A percentile compares a stretch with the other conserved stretches of the same genome.
Conservation (phyloP, 352 stramenopile genomes). For the Pythium utonaiense region DNA sequence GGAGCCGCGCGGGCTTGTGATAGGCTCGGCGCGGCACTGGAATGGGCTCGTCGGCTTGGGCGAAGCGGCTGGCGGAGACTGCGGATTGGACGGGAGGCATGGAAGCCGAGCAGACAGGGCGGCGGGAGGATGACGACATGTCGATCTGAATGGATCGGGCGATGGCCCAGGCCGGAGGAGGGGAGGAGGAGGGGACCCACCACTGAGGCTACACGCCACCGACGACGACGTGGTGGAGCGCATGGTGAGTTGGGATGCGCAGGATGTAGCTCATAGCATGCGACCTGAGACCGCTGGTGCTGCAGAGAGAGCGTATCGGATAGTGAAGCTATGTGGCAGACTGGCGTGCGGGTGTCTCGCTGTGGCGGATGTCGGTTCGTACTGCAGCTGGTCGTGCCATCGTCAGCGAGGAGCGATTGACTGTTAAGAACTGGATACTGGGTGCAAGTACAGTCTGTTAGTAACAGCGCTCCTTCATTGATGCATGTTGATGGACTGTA, state of each 20-base stretch:
- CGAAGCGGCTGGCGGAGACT: background rate
- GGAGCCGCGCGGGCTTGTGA: background rate
- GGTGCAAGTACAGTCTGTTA: background rate
- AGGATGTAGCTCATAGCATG: background rate
- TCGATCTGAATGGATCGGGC: conserved; percentile 2
- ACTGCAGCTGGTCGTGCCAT: background rate
- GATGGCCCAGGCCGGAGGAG: too few relatives aligned
- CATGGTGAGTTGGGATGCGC: background rate
- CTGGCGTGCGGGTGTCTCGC: background rate
- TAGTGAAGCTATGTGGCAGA: too few relatives aligned
- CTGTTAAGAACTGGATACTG: background rate
- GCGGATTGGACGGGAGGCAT: background rate
- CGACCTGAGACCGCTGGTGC: background rate
- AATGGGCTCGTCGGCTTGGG: background rate
- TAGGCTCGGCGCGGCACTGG: background rate
- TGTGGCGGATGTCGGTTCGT: background rate
- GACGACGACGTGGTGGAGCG: background rate
- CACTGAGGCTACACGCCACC: too few relatives aligned
- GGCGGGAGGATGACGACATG: background rate
- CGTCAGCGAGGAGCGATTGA: background rate
- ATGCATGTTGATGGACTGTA: too few relatives aligned
- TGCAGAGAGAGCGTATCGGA: background rate
- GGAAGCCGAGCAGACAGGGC: conserved; percentile 1
- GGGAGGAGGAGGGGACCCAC: too few relatives aligned
- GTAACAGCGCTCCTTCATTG: too few relatives aligned